Conservation (phyloP, 148 eudicot genomes). For the Cornus suecica region DNA sequence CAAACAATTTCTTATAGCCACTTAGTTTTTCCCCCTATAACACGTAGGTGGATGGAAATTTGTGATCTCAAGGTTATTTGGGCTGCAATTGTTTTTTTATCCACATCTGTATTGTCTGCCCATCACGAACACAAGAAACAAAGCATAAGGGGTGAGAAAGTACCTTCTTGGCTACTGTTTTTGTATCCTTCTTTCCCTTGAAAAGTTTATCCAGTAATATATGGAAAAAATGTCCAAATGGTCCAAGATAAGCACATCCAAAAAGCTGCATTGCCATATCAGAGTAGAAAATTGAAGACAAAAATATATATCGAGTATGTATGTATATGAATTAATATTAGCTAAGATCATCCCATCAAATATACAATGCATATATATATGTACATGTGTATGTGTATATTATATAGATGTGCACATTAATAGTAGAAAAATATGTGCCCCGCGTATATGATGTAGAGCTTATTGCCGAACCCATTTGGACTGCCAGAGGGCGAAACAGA, state of each 20-base stretch:
- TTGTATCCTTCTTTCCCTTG: conserved; percentile 82
- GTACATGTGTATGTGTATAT: background rate
- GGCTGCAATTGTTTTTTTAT: background rate
- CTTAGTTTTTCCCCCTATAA: no score
- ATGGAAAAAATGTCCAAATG: conserved; percentile 88
- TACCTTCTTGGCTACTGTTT: conserved; percentile 96
- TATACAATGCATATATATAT: background rate
- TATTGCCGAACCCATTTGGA: no score
- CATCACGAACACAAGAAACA: background rate
- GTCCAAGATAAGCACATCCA: conserved; percentile 92
- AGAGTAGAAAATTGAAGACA: background rate
- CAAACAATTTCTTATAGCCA: no score
- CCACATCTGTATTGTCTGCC: background rate
- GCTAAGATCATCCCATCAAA: background rate
- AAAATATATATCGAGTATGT: background rate
- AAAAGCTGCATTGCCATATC: conserved; percentile 54
- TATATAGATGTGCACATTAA: background rate
- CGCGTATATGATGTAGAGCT: no score
- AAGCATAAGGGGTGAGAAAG: background rate
- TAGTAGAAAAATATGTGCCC: background rate
- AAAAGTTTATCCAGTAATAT: conserved; percentile 71
- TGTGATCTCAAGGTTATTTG: background rate
- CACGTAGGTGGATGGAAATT: background rate
- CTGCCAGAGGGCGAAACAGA: no score
- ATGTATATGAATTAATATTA: background rate